Base-by-base conservation (phyloP, 1,139 yeast genomes). In the Candida albicans region DNA sequence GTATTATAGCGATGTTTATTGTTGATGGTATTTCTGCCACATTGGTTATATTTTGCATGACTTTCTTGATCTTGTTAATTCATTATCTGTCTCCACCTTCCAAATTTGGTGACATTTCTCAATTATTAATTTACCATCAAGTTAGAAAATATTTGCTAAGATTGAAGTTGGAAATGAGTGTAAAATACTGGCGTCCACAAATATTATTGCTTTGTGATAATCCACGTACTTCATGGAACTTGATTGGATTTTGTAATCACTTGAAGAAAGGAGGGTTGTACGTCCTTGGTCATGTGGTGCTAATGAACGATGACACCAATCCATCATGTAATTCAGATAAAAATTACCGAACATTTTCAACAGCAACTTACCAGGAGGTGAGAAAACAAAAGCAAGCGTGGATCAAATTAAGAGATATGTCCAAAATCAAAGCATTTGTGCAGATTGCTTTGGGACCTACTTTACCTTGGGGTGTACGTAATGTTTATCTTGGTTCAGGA, bases 71-170 rank as follows among this genome's bases (percentile, higher is more conserved):
- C 53, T 60, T 89, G 43, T 62, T 86, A 46, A 93, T 93, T 49
- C 98, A 93, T 62, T 89, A 90, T 57, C 76, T 82, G 46, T 86
- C 96, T 2, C 96, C 97, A 2, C 97, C 98, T 4, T 90, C 89
- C 61, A 86, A 90, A 32, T 93, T 96, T 88, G 99, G 99, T 29
- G 99, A 93, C 65, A 96, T 93, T 25, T 90, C 98, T 2, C 98
- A 93, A 64, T 80, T 90, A 38, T 73, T 93, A 50, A 91, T 93
- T 42, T 93, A 93, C 62, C 99, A 93, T 59, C 99, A 93, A 64
- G 98, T 93, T 4, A 73, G 99, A 50, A 93, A 93, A 59, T 93
- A 93, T 58, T 70, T 93, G 37, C 68, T 90, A 43, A 73, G 96
- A 42, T 72, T 93, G 37, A 80, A 89, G 48, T 88, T 89, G 52